phyloP scores from a whole-genome alignment of 164 flowering plant genomes.

The Vitis riparia region DNA sequence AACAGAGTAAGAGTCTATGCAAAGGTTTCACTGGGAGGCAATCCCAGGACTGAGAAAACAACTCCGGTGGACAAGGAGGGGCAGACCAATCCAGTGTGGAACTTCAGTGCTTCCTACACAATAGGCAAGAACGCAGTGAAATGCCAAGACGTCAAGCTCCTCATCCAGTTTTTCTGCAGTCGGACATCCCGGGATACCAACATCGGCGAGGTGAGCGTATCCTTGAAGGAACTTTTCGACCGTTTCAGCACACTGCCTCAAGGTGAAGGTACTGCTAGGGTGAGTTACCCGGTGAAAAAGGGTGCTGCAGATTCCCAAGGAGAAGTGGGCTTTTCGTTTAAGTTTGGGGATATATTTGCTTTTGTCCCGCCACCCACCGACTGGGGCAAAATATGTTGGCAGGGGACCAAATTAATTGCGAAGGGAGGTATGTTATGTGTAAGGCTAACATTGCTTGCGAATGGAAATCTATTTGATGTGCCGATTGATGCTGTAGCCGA shows the following conservation, averaged over 20 bases:
- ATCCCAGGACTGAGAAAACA: constrained; percentile 1
- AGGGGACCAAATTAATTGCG: no score
- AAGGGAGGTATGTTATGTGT: no score
- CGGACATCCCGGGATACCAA: constrained; percentile 18
- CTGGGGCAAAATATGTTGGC: no score
- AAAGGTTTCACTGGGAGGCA: constrained; percentile 14
- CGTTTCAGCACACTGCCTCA: constrained; percentile 4
- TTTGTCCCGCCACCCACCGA: constrained; percentile 2
- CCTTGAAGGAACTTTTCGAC: background rate
- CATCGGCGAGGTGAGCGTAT: constrained; percentile 15
- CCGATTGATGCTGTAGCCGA: no score
- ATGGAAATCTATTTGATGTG: no score
- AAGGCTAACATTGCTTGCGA: no score
- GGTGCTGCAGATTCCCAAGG: constrained; percentile 9
- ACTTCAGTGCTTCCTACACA: constrained; percentile 9
- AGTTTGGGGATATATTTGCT: constrained; percentile 14
- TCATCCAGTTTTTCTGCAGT: constrained; percentile 18
- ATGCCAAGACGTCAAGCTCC: constrained; percentile 7
- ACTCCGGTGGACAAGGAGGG: constrained; percentile 21
- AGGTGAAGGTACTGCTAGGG: constrained; percentile 6
- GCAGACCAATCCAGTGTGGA: constrained; percentile 21
- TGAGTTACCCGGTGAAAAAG: constrained; percentile 12
- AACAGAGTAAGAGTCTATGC: constrained; percentile 16
- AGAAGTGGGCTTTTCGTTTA: constrained; percentile 9
- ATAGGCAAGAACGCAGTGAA: constrained; percentile 12